Evolutionary conservation across 768 basidiomycete genomes (phyloP), one percentile per base, ranked within the genome.

Genomic region (Boletus coccyginus): DNA sequence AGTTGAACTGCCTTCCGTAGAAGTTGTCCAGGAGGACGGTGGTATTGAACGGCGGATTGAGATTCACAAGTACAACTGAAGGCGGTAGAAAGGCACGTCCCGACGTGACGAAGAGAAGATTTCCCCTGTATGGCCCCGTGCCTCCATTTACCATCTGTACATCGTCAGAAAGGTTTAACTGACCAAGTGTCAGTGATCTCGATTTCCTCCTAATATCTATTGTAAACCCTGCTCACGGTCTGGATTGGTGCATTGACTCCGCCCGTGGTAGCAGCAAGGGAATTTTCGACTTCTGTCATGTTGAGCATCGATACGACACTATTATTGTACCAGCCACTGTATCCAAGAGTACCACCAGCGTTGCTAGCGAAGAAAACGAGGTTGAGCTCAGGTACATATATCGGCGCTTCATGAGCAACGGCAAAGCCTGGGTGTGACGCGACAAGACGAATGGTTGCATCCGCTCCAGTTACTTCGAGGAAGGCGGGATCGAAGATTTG

Each of bases 381-480:
- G 62, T 90, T 81, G n/a, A 84, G 85, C n/a, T 75, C 78, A 7
- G 83, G 72, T 33, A 81, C 73, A 69, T 84, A 90, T 2, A 91
- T 75, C 0, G 88, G 87, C 3, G 87, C 90, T 71, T 93, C 91
- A 64, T 92, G 90, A 17, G 88, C 89, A 59, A 90, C 84, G 3
- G 85, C 85, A 67, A 85, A 86, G 5, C 77, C 81, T 4, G 79
- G 77, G 55, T 84, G 82, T 9, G 80, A 78, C 0, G 83, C 83
- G 46, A 93, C 80, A 56, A 81, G 68, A 5, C 79, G 77, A 47
- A 92, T 78, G 0, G 79, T 78, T 7, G 89, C 82, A 24, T 73
- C 71, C 5, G 69, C 58, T 1, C 88, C 90, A 1, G 90, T 78
- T 53, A 90, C 74, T 8, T 67, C 53, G 43, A 86, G 71, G 70